phyloP scores from a whole-genome alignment of 345 rosid genomes.

The Pistacia integerrima region DNA sequence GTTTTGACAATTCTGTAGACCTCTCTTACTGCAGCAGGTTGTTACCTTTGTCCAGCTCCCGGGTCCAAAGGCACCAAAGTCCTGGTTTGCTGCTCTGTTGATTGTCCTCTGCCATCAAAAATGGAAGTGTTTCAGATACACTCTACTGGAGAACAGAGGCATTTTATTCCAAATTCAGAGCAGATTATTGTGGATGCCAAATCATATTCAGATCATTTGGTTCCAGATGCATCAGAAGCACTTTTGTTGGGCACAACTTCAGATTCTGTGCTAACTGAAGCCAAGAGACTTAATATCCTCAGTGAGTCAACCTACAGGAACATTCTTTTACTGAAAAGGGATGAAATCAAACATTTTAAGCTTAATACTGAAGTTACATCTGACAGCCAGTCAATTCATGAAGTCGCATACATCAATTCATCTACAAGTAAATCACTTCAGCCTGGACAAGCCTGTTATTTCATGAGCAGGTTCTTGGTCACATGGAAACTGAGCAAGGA shows the following conservation, averaged over 20 bases:
- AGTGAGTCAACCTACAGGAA: conserved; percentile 60
- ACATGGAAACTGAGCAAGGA: conserved; percentile 52
- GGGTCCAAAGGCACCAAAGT: conserved; percentile 79
- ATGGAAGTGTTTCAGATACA: conserved; percentile 36
- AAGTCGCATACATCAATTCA: conserved; percentile 18
- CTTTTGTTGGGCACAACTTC: conserved; percentile 49
- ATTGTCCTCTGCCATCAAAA: conserved; percentile 60
- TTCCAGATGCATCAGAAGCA: conserved; percentile 41
- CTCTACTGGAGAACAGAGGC: conserved; percentile 32
- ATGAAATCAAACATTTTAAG: conserved; percentile 65
- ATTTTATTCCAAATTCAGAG: conserved; percentile 23
- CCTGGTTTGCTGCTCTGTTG: conserved; percentile 73
- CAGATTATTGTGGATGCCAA: conserved; percentile 51
- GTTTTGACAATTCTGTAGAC: conserved; percentile 48
- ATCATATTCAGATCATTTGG: conserved; percentile 30
- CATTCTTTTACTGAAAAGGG: conserved; percentile 52
- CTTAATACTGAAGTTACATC: conserved; percentile 37
- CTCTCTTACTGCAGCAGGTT: conserved; percentile 90
- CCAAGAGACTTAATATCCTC: conserved; percentile 59
- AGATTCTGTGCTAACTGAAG: conserved; percentile 63
- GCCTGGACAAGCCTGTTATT: conserved; percentile 55
- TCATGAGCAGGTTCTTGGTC: conserved; percentile 77
- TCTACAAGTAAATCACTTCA: conserved; percentile 34
- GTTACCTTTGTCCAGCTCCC: conserved; percentile 89
- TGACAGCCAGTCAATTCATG: conserved; percentile 27